Percentiles rank a stretch among this genome's conserved stretches.
Evolutionary conservation across 2,329 filamentous ascomycete genomes (phyloP).

Genomic region (Diaporthe australafricana): DNA sequence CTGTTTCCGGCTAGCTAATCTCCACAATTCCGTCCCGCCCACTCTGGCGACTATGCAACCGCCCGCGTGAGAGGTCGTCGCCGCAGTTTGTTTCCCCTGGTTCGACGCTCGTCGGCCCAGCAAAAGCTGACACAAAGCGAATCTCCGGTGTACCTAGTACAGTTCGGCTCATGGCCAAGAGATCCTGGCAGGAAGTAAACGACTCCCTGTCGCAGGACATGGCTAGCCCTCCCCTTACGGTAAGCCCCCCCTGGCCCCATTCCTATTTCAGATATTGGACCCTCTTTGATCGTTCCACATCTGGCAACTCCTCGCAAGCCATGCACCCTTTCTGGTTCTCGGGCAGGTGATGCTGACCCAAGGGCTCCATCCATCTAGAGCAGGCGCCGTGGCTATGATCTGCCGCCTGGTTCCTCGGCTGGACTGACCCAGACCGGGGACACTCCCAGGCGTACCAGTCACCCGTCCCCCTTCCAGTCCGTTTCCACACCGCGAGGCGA

Average conservation of each 20-base stretch:
- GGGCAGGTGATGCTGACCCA: constrained; percentile 11
- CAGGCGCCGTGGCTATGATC: constrained; percentile 30
- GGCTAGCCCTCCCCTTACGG: constrained; percentile 25
- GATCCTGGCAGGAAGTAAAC: constrained; percentile 30
- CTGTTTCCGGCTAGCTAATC: constrained; percentile 20
- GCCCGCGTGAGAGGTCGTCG: constrained; percentile 17
- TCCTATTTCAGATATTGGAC: constrained; percentile 16
- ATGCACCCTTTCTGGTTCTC: not conserved
- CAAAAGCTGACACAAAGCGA: constrained; percentile 13
- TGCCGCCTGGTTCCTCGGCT: constrained; percentile 22
- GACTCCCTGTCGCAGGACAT: constrained; percentile 28
- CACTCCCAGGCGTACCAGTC: constrained; percentile 8
- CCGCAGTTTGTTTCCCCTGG: constrained; percentile 21
- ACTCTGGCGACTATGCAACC: constrained; percentile 24
- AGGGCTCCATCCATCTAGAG: constrained; percentile 22
- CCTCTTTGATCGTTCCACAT: constrained; percentile 15
- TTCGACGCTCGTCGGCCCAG: constrained; percentile 17
- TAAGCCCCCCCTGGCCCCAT: not conserved
- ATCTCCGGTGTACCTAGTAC: constrained; percentile 16
- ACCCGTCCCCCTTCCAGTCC: constrained; percentile 11
- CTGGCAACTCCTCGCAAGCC: constrained; percentile 11
- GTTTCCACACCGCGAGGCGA: constrained; percentile 18
- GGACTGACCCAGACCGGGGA: constrained; percentile 17
- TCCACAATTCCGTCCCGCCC: constrained; percentile 23
- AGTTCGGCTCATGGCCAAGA: constrained; percentile 29